Evolutionary conservation across 129 eudicot species (phyloP).

Genomic region (Pulicaria dysenterica): DNA sequence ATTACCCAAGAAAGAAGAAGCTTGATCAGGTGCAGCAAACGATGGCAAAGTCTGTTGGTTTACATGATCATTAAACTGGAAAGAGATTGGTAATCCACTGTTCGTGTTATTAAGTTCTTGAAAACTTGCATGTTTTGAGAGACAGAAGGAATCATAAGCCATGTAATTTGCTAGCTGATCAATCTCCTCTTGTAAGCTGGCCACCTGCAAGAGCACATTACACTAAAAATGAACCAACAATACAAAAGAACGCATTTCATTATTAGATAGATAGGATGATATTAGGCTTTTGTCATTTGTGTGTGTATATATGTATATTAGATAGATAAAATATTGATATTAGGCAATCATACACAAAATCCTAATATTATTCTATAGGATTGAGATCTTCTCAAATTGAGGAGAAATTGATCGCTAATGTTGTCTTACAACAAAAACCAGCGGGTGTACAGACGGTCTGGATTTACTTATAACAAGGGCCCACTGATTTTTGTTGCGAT

Average conservation of each 20-base stretch:
- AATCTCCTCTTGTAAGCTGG: constrained; percentile 71
- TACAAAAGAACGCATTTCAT: background rate
- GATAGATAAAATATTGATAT: no score
- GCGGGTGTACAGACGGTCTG: no score
- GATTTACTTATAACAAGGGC: no score
- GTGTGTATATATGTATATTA: no score
- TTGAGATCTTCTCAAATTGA: no score
- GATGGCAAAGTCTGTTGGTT: constrained; percentile 32
- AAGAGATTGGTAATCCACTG: constrained; percentile 27
- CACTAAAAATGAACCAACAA: background rate
- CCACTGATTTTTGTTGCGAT: no score
- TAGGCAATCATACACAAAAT: no score
- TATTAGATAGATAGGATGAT: background rate
- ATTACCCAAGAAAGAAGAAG: constrained; percentile 9
- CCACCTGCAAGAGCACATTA: constrained; percentile 53
- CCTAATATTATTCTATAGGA: no score
- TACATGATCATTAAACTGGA: constrained; percentile 24
- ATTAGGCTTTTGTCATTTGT: no score
- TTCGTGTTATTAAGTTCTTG: constrained; percentile 28
- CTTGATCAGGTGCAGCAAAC: constrained; percentile 17
- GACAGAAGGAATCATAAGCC: constrained; percentile 37
- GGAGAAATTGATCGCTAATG: no score
- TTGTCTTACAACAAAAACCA: no score
- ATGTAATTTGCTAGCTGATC: constrained; percentile 52
- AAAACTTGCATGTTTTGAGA: constrained; percentile 24